Base-by-base conservation (phyloP, 257 asterid species). In the Eucommia ulmoides region DNA sequence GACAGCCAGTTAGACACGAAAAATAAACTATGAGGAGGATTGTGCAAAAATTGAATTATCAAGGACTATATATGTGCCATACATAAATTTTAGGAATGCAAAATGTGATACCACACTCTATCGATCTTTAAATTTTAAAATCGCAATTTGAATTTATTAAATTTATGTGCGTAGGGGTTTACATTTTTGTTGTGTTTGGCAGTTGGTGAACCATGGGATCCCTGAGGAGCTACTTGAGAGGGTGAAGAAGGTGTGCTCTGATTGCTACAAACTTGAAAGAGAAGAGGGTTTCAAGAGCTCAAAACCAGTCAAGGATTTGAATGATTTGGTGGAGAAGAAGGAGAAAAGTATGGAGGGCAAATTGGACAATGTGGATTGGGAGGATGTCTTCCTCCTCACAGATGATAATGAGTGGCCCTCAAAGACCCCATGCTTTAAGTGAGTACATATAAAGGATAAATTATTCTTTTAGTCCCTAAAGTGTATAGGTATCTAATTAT, bases 201-300 rank as follows among this genome's bases (percentile, higher is more conserved):
- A 82, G 94, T 33, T 86, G 63, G 74, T 77, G 70, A 86, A 86
- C 56, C 94, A 82, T 71, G 96, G 94, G 49, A 73, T 86, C 51
- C 41, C 86, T 8, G 84, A 67, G 66, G 86, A 77, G 60, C 84
- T 82, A 3, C 68, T 86, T 49, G 88, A 77, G 55, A 70, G 63
- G 66, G 96, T 82, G 65, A 86, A 86, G 78, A 77, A 52, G 47
- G 94, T 86, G 44, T 59, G 76, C 0, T 65, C 84, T n/a, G n/a
- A n/a, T n/a, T n/a, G n/a, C n/a, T n/a, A n/a, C n/a, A n/a, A n/a
- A n/a, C n/a, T n/a, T n/a, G 96, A 86, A 56, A 61, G 96, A 49
- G 80, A 80, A 56, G 71, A 68, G 5, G 62, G 41, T 14, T 85
- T 86, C 79, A 71, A 71, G 58, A 74, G 60, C 33, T 80, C 94